Conservation (phyloP, 2,329 filamentous ascomycete species). For the Pyrenochaeta sp. region DNA sequence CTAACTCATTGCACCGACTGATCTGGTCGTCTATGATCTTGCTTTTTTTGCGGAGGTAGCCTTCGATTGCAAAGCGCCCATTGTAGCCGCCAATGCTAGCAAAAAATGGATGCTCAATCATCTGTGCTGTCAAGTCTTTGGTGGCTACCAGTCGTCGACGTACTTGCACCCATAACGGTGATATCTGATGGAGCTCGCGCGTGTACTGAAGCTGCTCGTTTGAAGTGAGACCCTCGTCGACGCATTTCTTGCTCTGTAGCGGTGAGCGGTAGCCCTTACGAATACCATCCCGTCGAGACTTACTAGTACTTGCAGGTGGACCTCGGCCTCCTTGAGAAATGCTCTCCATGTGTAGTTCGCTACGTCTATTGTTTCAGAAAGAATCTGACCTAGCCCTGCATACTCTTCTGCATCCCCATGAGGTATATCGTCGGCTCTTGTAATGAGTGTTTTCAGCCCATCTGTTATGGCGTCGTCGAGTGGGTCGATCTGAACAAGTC, state of each 20-base stretch:
- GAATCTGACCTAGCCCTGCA: constrained; percentile 9
- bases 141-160: constrained; percentile 14
- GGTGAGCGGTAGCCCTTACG: neutral
- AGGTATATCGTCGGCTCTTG: constrained; percentile 3
- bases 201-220: constrained; percentile 16
- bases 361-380: constrained; percentile 10
- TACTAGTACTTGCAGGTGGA: constrained; percentile 13
- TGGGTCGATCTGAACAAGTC: constrained; percentile 9
- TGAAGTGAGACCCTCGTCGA: constrained; percentile 6
- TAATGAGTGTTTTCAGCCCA: constrained; percentile 8
- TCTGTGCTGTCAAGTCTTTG: constrained; percentile 14
- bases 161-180: constrained; percentile 15
- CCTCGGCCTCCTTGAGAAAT: constrained; percentile 13
- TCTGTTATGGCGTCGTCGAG: constrained; percentile 5
- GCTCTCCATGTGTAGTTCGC: constrained; percentile 4
- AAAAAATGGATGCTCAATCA: constrained; percentile 12
- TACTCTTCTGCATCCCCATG: constrained; percentile 2
- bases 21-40: constrained; percentile 19
- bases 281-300: neutral
- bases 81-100: neutral
- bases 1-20: constrained; percentile 16
- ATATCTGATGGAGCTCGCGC: constrained; percentile 15
- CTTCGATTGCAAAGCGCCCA: neutral
- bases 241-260: constrained; percentile 16
- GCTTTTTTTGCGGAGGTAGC: neutral